Conservation (phyloP, 2,329 filamentous ascomycete genomes). For the Fusarium odoratissimum region DNA sequence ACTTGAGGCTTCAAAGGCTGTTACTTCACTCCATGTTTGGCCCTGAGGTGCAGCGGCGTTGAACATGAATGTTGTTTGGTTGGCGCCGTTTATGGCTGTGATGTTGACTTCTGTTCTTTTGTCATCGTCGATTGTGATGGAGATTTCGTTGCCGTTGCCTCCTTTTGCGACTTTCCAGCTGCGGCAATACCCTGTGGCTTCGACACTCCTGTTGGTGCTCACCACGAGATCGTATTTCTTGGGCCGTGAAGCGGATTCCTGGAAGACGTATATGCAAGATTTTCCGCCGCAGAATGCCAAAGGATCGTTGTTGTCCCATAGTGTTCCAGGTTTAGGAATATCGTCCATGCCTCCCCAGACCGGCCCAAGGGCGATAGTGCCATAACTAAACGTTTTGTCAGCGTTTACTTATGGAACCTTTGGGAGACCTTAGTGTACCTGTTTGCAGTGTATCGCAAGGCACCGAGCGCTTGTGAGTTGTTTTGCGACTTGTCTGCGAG, state of each 20-base stretch:
- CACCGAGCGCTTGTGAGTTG: conserved; percentile 39
- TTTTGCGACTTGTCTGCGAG: conserved; percentile 27
- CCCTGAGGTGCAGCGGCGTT: conserved; percentile 18
- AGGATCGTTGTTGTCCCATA: conserved; percentile 48
- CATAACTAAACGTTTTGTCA: conserved; percentile 48
- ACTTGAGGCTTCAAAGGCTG: conserved; percentile 38
- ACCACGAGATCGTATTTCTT: conserved; percentile 26
- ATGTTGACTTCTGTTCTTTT: conserved; percentile 10
- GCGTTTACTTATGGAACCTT: background rate
- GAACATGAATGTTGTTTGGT: conserved; percentile 40
- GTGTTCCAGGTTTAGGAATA: conserved; percentile 46
- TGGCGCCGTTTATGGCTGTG: conserved; percentile 23
- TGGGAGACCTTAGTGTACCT: conserved; percentile 40
- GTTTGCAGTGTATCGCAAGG: conserved; percentile 57
- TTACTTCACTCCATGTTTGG: conserved; percentile 32
- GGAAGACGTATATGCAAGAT: conserved; percentile 52
- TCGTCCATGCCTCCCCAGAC: conserved; percentile 26
- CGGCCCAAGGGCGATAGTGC: conserved; percentile 51
- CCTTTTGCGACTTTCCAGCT: conserved; percentile 37
- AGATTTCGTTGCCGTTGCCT: conserved; percentile 22
- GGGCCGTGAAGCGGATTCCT: conserved; percentile 43
- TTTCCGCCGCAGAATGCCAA: conserved; percentile 49
- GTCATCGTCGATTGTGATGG: conserved; percentile 26
- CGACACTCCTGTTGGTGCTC: conserved; percentile 31
- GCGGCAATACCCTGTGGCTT: conserved; percentile 18